These are phyloP conservation scores for Fraxinus sp. DNA, from an alignment of 305 asterid genomes.

Conservation along the genomic window DNA sequence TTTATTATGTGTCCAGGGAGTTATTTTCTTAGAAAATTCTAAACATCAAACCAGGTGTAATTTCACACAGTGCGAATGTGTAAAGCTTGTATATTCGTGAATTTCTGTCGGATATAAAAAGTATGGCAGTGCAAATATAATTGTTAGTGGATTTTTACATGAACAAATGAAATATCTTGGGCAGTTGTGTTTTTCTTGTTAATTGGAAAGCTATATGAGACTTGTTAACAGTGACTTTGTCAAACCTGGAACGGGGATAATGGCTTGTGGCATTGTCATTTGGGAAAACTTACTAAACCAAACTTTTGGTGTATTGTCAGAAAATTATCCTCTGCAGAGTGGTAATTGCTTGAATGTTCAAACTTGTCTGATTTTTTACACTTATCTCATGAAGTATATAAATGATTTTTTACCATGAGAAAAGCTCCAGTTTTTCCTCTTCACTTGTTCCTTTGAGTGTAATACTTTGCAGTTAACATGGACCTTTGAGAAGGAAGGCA, in stretches of 20 bases:
- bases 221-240: neutral
- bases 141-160: neutral
- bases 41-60: neutral
- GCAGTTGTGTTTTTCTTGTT: constrained; percentile 1
- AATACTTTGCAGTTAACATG: constrained; percentile 63
- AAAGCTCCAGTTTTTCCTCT: neutral
- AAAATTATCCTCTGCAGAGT: neutral
- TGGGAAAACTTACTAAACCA: neutral
- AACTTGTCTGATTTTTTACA: neutral
- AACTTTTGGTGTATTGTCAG: neutral
- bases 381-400: neutral
- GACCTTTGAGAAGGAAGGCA: constrained; percentile 89
- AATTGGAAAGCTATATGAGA: neutral
- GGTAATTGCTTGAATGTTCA: neutral
- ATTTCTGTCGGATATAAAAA: neutral
- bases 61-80: neutral
- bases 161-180: neutral
- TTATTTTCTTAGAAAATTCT: neutral
- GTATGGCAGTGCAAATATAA: neutral
- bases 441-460: constrained; percentile 11
- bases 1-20: neutral
- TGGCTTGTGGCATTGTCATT: neutral
- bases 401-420: neutral
- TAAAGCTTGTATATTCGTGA: neutral
- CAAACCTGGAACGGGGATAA: neutral